phyloP scores from a whole-genome alignment of 129 eudicot genomes.

The Pittosporum tobira region DNA sequence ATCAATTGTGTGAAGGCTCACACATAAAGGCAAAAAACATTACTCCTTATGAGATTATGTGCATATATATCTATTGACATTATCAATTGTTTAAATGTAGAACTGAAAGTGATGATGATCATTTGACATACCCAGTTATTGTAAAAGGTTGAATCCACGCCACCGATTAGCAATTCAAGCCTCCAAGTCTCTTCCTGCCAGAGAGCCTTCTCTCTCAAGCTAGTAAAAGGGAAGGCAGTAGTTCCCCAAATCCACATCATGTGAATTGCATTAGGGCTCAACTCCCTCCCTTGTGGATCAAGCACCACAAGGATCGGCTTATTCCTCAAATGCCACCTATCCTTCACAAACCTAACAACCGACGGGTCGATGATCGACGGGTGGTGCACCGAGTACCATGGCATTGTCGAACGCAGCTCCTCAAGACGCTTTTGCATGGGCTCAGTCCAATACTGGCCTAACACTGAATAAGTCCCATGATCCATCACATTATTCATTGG shows the following conservation, averaged over 20 bases:
- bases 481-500: neutral
- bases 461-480: neutral
- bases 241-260: constrained; percentile 77
- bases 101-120: neutral
- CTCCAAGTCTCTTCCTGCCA: constrained; percentile 64
- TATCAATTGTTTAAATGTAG: no score
- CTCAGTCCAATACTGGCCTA: constrained; percentile 24
- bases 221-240: constrained; percentile 53
- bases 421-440: constrained; percentile 33
- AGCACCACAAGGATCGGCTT: constrained; percentile 60
- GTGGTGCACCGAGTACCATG: constrained; percentile 64
- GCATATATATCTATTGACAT: neutral
- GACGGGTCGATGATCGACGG: constrained; percentile 37
- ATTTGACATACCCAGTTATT: constrained; percentile 45
- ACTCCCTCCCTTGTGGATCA: constrained; percentile 52
- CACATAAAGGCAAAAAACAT: no score
- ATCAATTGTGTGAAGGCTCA: no score
- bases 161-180: constrained; percentile 54
- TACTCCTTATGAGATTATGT: neutral
- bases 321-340: constrained; percentile 56
- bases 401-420: constrained; percentile 34
- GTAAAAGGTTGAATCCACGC: constrained; percentile 38
- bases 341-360: constrained; percentile 36
- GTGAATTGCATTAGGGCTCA: constrained; percentile 59
- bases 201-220: constrained; percentile 34